phyloP scores from a whole-genome alignment of 208 protist genomes.

The Wallacemonas sp. region DNA sequence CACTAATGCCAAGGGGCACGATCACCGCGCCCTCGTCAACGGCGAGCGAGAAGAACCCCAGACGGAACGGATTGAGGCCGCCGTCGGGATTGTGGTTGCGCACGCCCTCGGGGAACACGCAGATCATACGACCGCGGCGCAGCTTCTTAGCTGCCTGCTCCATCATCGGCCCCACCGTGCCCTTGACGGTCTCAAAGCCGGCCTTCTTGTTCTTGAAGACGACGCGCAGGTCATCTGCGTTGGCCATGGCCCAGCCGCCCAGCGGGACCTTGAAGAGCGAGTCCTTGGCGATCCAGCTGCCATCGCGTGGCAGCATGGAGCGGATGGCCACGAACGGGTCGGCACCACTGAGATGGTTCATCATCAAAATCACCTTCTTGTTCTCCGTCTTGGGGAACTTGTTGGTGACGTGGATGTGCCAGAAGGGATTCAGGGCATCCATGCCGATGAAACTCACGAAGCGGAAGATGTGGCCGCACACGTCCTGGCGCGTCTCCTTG shows the following conservation, averaged over 20 bases:
- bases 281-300: slow-evolving; percentile 81
- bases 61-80: slow-evolving; percentile 66
- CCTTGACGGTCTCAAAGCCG: slow-evolving; percentile 80
- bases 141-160: slow-evolving; percentile 63
- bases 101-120: slow-evolving; percentile 84
- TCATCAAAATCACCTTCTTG: slow-evolving; percentile 79
- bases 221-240: slow-evolving; percentile 75
- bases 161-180: slow-evolving; percentile 80
- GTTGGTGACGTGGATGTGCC: slow-evolving; percentile 65
- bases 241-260: slow-evolving; percentile 79
- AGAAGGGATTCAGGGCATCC: slow-evolving; percentile 83
- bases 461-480: slow-evolving; percentile 81
- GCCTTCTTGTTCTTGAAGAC: slow-evolving; percentile 72
- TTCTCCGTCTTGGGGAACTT: slow-evolving; percentile 61
- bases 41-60: slow-evolving; percentile 82
- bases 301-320: slow-evolving; percentile 71
- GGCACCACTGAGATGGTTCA: slow-evolving; percentile 83
- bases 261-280: slow-evolving; percentile 83
- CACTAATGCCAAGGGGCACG: slow-evolving; percentile 79
- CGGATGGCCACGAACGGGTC: slow-evolving; percentile 80
- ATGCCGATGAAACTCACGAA: slow-evolving; percentile 53
- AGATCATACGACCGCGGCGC: slow-evolving; percentile 75
- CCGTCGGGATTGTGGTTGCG: slow-evolving; percentile 73
- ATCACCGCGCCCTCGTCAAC: slow-evolving; percentile 78
- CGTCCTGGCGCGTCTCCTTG: slow-evolving; percentile 54